Evolutionary conservation across 352 stramenopile species (phyloP), one percentile per base, ranked within the genome.

Genomic region (Pythium brachiatum): DNA sequence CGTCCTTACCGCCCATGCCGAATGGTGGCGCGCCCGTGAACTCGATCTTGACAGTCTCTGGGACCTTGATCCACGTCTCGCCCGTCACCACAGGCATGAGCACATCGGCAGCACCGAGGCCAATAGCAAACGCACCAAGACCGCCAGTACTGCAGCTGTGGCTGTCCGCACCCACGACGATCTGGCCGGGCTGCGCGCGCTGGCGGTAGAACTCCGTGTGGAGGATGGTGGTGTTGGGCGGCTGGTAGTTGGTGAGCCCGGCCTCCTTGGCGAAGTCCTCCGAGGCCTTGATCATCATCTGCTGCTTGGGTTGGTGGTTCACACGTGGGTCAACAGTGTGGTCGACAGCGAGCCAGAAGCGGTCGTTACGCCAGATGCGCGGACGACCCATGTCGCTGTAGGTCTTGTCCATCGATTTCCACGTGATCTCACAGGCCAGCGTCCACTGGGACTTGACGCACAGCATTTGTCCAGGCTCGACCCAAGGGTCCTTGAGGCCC

Each of bases 361-460:
- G 85, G 66, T 94, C 85, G 59, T 89, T 89, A 59, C 84, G 84
- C 81, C 81, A 90, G 48, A 94, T 92, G 62, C 81, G 81, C 52
- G 85, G 85, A 16, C 85, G 83, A 15, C 83, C 85, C 81, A 94
- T 94, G 64, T 90, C 81, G 69, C 89, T 81, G 68, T 92, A 91
- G 58, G 83, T 92, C 66, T 94, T 94, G 82, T 94, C 84, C 84
- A 94, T 94, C 18, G 82, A 91, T 71, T 94, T 94, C 84, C 84
- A 94, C 62, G 84, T 94, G 76, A 94, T 90, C 70, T 94, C 84
- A 63, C 84, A 91, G 16, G 84, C 84, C 23, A 94, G 72, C 58
- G 84, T 92, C 84, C 84, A 94, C 69, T 92, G 79, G 43, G 78
- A 74, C 62, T 94, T 92, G 39, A 94, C 84, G 69, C 84, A 94